Evolutionary conservation across 257 asterid species (phyloP), one percentile per base, ranked within the genome.

Genomic region (Mitragyna speciosa): DNA sequence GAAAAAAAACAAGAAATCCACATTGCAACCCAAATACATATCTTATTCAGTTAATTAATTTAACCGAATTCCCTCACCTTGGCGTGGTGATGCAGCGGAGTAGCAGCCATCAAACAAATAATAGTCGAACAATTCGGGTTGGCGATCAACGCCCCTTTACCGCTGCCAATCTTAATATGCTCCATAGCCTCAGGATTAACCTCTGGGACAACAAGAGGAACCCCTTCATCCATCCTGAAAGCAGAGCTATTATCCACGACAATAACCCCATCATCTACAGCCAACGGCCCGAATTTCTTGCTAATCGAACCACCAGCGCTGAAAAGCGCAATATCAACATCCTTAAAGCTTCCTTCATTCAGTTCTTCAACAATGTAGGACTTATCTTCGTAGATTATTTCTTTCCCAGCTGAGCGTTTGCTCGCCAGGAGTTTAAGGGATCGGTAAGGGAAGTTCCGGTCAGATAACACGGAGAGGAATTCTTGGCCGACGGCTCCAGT

Each of bases 231-330:
- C 99, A 95, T 95, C 82, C 99, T 87, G 84, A 95, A 95, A 4
- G 99, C 99, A 2, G 98, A 95, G 90, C 99, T 95, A 82, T 95
- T 95, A 87, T 95, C 99, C 81, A 95, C 99, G 1, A 95, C 99
- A 84, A 95, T 72, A 39, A 90, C 49, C 52, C 98, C 99, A 67
- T 90, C 90, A 63, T 84, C 87, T 3, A 86, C 97, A 1, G 99
- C 99, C 10, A 93, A 66, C 0, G 97, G 98, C 73, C 94, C 98
- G 72, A 86, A 93, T 70, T 92, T 90, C 89, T 95, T 93, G 81
- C 99, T 95, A 19, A 93, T 92, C 20, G 98, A 89, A 61, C 99
- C 98, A 4, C 99, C 99, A 56, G 99, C 99, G 56, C 96, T 91
- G 77, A 95, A 93, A 39, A 93, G 90, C 12, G 97, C 99, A 73